Conservation (phyloP, 164 flowering plant species). For the Sedum album region DNA sequence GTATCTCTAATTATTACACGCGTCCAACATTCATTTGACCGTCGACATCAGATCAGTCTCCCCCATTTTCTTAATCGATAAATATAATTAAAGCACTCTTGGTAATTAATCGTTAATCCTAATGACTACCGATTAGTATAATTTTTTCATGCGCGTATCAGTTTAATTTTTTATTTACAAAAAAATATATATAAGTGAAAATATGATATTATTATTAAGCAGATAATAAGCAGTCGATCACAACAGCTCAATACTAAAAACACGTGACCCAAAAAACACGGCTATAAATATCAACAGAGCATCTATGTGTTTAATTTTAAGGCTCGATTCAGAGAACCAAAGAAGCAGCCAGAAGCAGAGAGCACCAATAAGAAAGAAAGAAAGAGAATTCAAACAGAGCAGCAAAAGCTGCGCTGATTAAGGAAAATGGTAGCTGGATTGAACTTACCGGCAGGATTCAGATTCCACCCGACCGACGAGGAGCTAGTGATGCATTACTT, state of each 20-base stretch:
- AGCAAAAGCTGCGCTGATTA: neutral
- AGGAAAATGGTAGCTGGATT: conserved; percentile 17
- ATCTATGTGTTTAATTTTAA: neutral
- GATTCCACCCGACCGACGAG: conserved; percentile 73
- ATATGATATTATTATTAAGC: no score
- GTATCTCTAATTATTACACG: neutral
- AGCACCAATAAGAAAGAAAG: no score
- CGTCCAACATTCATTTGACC: neutral
- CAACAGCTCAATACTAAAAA: no score
- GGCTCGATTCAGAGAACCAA: conserved; percentile 4
- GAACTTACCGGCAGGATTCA: conserved; percentile 50
- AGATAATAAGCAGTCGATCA: no score
- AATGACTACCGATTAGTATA: no score
- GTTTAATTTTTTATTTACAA: no score
- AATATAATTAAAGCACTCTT: neutral
- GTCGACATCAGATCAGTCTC: neutral
- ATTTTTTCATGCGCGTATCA: no score
- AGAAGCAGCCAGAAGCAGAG: neutral
- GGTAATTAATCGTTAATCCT: neutral
- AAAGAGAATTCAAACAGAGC: neutral
- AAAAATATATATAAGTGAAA: no score
- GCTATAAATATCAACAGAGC: neutral
- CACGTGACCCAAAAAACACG: neutral
- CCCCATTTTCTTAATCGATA: neutral
- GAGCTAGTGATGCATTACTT: conserved; percentile 56